Evolutionary conservation across 768 basidiomycete species (phyloP).

Genomic region (Rhodotorula toruloides): DNA sequence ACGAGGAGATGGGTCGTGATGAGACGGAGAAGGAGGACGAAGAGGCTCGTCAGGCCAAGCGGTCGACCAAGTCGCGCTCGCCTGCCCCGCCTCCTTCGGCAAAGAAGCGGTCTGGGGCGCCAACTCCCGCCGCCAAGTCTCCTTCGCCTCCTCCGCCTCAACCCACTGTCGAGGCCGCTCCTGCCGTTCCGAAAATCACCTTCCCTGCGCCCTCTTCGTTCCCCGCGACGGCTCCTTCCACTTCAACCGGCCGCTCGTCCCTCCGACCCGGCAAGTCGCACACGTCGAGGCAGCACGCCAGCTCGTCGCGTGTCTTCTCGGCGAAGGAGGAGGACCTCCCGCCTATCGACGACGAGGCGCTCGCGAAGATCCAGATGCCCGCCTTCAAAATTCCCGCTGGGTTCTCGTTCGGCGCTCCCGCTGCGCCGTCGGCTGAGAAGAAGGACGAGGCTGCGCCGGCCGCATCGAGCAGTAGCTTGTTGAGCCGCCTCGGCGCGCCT

Average conservation of each 20-base stretch:
- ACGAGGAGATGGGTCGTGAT: not conserved
- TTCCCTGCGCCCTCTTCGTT: conserved; percentile 20
- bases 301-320: conserved; percentile 26
- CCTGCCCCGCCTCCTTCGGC: not conserved
- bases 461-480: not conserved
- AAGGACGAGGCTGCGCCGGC: not conserved
- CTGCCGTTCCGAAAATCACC: conserved; percentile 17
- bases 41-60: not conserved
- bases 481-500: conserved; percentile 6
- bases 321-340: conserved; percentile 37
- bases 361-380: conserved; percentile 20
- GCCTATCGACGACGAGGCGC: conserved; percentile 26
- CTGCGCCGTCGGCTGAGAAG: not conserved
- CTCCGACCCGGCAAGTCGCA: conserved; percentile 35
- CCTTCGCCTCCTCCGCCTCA: not conserved
- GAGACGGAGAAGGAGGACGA: not conserved
- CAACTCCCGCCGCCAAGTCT: conserved; percentile 5
- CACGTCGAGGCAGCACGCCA: conserved; percentile 22
- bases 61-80: conserved; percentile 1
- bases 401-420: conserved; percentile 22
- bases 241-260: conserved; percentile 10
- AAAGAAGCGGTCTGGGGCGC: not conserved
- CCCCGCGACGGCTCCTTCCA: not conserved
- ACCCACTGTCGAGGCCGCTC: not conserved
- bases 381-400: conserved; percentile 21